Evolutionary conservation across 257 asterid genomes (phyloP), one percentile per base, ranked within the genome.

Genomic region (Eucommia ulmoides): DNA sequence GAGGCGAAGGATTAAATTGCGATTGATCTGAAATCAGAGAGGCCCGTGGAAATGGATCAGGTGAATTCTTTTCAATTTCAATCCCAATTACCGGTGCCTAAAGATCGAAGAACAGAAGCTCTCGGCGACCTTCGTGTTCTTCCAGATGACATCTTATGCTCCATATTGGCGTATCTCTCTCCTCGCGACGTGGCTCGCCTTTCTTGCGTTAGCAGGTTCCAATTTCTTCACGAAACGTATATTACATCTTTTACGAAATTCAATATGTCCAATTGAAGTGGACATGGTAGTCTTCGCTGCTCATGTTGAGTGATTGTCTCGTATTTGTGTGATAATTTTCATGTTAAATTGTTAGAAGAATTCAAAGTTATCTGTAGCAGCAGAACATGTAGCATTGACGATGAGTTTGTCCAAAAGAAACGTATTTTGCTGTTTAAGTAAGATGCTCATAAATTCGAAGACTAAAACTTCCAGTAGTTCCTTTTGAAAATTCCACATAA

Each of bases 131-230:
- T 86, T 19, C 63, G 77, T 24, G 55, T 74, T 56, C 69, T 91
- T 64, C 96, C 95, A 9, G 99, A 91, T 45, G 97, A 91, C 59
- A 69, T 65, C 50, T 44, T 91, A 8, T 83, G 83, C 51, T 22
- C 53, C 11, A 73, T 83, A 5, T 24, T 81, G 42, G 59, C 76
- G 20, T 59, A 22, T 25, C 93, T 91, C 64, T 21, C 83, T 63
- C 94, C 94, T 56, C 77, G 61, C 29, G 95, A 91, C 53, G 73
- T 91, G 10, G 87, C 79, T 59, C 94, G 93, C 63, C 79, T 81
- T 60, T 71, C 99, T 50, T 91, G 95, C 70, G 93, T 74, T 38
- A 86, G 99, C 93, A 91, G 99, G 97, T 81, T 23, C 41, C 20
- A 42, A 1, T 42, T 18, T 16, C 15, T 16, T 16, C 11, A 2